Base-by-base conservation (phyloP, 1,284 basidiomycete genomes). In the Pyrrhoderma noxium region DNA sequence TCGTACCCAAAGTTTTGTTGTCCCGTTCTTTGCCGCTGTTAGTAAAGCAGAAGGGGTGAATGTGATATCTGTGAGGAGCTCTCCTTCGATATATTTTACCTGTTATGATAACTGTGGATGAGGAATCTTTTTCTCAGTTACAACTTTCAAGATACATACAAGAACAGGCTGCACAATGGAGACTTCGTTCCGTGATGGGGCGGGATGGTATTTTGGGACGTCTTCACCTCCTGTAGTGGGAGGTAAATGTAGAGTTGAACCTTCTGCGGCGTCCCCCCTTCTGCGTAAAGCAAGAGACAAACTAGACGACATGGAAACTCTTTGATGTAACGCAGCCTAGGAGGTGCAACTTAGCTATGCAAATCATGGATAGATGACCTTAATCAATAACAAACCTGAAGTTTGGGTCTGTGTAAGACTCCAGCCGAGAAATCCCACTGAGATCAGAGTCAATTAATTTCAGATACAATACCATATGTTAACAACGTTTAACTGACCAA, bases 341-440 rank as follows among this genome's bases (percentile, higher is more conserved):
- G 5, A 5, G 27, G 11, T 35, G n/a, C 25, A 16, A 36, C 8
- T 16, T 44, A 21, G 37, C 11, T 37, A 37, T 37, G 35, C 35
- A n/a, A n/a, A n/a, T n/a, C 7, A 36, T 18, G 4, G n/a, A 16
- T 19, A 11, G 9, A 13, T 3, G 8, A n/a, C 9, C 8, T 18
- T 36, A 34, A 18, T 39, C 43, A 35, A 3, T n/a, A 8, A 40
- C 45, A 34, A 35, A 50, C 52, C 25, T 54, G 52, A 41, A 79
- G 67, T 63, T 89, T 90, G 21, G 87, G 86, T 54, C 87, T 71
- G 59, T 90, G 81, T 47, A 91, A 64, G 11, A 81, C 76, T 51
- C 87, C 79, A 62, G 82, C 86, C 1, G 88, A 91, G 59, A 95
- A 92, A 65, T 96, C 93, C 93, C 93, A 95, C 85, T 91, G 54